phyloP scores from a whole-genome alignment of 164 flowering plant genomes.

The Santalum album region DNA sequence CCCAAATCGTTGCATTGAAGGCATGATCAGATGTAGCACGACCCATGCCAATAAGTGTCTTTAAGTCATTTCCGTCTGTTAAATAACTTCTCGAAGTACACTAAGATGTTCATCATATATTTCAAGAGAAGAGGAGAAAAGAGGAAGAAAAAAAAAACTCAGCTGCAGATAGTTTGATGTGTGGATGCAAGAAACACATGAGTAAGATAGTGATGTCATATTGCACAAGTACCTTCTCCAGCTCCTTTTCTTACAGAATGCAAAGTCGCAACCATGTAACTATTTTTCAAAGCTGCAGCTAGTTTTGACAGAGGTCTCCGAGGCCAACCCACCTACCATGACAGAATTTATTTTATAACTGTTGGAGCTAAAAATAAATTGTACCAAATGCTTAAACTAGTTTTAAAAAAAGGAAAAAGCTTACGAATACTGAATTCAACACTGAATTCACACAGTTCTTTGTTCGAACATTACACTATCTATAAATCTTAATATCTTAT shows the following conservation, averaged over 20 bases:
- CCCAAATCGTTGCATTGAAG: constrained; percentile 99
- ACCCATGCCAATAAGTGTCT: constrained; percentile 90
- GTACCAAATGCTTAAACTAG: neutral
- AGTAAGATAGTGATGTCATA: neutral
- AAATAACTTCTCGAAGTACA: constrained; percentile 84
- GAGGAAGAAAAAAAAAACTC: neutral
- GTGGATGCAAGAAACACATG: neutral
- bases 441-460: too few relatives aligned
- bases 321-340: constrained; percentile 92
- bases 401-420: neutral
- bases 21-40: constrained; percentile 98
- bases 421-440: neutral
- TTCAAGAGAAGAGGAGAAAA: neutral
- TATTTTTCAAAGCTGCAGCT: constrained; percentile 84
- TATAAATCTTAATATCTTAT: too few relatives aligned
- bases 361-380: neutral
- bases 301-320: constrained; percentile 80
- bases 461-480: too few relatives aligned
- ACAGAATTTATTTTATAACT: neutral
- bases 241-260: constrained; percentile 54
- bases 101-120: constrained; percentile 56
- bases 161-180: constrained; percentile 6
- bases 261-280: constrained; percentile 90
- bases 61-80: constrained; percentile 66
- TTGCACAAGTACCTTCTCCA: constrained; percentile 49